These are phyloP conservation scores for Moniliophthora roreri DNA, from an alignment of 1,284 basidiomycete genomes.

Conservation along the genomic window DNA sequence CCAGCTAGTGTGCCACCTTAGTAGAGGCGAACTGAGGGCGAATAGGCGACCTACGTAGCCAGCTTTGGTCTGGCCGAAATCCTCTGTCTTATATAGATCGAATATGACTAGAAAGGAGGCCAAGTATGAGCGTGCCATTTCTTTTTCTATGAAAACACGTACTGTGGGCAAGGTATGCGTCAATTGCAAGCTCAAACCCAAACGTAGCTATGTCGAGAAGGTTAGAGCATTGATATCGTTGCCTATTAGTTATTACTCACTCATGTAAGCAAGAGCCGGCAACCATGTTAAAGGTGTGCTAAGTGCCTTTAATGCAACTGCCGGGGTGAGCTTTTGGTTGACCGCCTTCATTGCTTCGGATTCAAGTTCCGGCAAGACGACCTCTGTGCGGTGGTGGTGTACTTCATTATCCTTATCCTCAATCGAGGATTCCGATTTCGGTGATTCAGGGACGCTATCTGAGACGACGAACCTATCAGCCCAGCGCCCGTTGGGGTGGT, in stretches of 20 bases:
- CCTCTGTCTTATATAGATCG: constrained; percentile 27
- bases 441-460: constrained; percentile 27
- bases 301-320: constrained; percentile 35
- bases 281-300: constrained; percentile 59
- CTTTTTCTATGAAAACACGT: neutral
- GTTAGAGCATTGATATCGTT: neutral
- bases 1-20: neutral
- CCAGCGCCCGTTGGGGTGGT: constrained; percentile 65
- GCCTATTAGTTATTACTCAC: neutral
- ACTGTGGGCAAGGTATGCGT: constrained; percentile 47
- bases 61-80: constrained; percentile 45
- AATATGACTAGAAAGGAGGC: constrained; percentile 34
- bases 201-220: constrained; percentile 37
- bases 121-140: constrained; percentile 33
- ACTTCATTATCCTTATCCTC: constrained; percentile 23
- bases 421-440: constrained; percentile 15
- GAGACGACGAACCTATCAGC: constrained; percentile 31
- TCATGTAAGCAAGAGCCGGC: constrained; percentile 50
- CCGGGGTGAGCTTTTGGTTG: constrained; percentile 46
- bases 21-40: constrained; percentile 2
- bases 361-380: neutral
- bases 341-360: constrained; percentile 44
- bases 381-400: no score
- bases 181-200: constrained; percentile 59
- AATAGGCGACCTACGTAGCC: constrained; percentile 47